A percentile compares a stretch with the other conserved stretches of the same genome.
Conservation (phyloP, 208 protist species). For the Acanthamoeba divionensis region DNA sequence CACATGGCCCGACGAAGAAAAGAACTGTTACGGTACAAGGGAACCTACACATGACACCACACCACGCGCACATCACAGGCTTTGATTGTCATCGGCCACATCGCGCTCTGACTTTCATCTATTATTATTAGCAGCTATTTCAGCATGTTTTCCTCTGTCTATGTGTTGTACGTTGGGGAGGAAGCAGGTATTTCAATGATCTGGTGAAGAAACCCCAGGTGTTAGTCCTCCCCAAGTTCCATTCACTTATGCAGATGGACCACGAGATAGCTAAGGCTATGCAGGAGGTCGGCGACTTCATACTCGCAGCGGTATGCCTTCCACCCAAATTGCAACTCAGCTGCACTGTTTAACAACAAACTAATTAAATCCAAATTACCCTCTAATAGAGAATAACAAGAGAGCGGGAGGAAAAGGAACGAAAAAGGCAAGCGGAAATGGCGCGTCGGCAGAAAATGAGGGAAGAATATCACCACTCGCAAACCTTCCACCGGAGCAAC, state of each 20-base stretch:
- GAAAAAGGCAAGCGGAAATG: neutral
- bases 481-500: neutral
- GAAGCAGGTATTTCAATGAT: too few species aligned
- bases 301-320: neutral
- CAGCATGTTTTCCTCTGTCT: too few species aligned
- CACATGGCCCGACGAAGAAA: slow-evolving; percentile 10
- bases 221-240: neutral
- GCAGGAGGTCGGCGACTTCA: neutral
- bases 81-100: too few species aligned
- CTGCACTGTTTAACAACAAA: too few species aligned
- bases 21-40: neutral
- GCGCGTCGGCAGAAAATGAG: neutral
- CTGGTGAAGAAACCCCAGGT: neutral
- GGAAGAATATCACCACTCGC: neutral
- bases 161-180: too few species aligned
- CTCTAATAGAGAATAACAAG: neutral
- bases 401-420: neutral
- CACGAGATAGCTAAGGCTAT: neutral
- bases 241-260: neutral
- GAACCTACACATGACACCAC: too few species aligned
- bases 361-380: too few species aligned
- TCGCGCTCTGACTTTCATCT: too few species aligned
- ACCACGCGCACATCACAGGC: too few species aligned
- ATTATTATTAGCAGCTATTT: too few species aligned
- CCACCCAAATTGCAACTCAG: too few species aligned